These are phyloP conservation scores for Ganoderma sinense DNA, from an alignment of 1,284 basidiomycete genomes.

Conservation along the genomic window DNA sequence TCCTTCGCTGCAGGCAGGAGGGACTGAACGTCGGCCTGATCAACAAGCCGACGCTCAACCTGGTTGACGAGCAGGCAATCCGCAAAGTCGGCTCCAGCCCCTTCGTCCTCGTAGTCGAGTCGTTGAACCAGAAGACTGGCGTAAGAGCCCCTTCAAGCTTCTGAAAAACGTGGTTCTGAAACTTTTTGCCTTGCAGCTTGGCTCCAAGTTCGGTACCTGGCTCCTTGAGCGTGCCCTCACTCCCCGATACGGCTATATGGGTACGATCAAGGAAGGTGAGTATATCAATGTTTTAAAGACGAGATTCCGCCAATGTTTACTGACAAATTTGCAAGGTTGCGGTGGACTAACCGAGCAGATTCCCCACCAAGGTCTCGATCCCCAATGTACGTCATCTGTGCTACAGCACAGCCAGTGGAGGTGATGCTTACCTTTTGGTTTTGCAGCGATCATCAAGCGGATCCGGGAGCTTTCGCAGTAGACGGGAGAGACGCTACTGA, in stretches of 20 bases:
- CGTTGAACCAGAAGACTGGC: conserved; percentile 88
- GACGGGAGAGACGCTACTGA: neutral
- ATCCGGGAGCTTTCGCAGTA: conserved; percentile 60
- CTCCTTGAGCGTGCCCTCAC: conserved; percentile 81
- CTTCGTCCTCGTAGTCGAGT: conserved; percentile 86
- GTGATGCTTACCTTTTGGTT: conserved; percentile 25
- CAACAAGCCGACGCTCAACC: conserved; percentile 85
- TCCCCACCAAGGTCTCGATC: conserved; percentile 75
- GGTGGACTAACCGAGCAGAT: conserved; percentile 87
- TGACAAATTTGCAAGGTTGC: conserved; percentile 51
- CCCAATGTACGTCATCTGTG: conserved; percentile 60
- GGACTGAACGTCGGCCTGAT: conserved; percentile 84
- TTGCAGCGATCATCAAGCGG: conserved; percentile 69
- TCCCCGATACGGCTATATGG: conserved; percentile 84
- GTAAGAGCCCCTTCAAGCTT: conserved; percentile 46
- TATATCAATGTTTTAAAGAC: neutral
- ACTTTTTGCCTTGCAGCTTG: conserved; percentile 56
- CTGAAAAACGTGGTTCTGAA: neutral
- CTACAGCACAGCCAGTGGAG: neutral
- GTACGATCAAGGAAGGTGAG: conserved; percentile 75
- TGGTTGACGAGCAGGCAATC: conserved; percentile 80
- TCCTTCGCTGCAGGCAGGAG: conserved; percentile 70
- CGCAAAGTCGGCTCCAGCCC: conserved; percentile 73
- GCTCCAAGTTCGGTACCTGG: conserved; percentile 85
- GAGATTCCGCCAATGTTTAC: conserved; percentile 11